Percentiles rank a stretch among this genome's conserved stretches.
These are phyloP conservation scores for Aspergillus sp. DNA, from an alignment of 2,329 filamentous ascomycete species.

Conservation along the genomic window DNA sequence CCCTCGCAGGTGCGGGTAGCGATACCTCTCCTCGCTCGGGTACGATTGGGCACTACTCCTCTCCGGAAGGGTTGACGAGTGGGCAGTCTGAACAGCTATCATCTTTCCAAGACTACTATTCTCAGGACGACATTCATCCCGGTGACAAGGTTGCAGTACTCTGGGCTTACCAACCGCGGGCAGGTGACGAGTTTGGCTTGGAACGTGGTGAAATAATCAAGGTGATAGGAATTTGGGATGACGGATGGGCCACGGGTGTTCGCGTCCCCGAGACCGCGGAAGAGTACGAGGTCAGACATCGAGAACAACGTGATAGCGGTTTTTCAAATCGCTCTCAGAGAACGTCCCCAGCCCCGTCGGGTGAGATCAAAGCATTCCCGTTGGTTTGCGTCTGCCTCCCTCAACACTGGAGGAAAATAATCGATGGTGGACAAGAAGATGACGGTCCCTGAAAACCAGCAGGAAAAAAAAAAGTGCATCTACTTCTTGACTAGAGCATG, in stretches of 20 bases:
- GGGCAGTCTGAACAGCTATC: constrained; percentile 93
- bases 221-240: constrained; percentile 97
- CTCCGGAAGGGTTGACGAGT: constrained; percentile 77
- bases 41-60: constrained; percentile 74
- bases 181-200: constrained; percentile 86
- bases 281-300: constrained; percentile 77
- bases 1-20: constrained; percentile 62
- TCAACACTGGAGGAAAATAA: constrained; percentile 94
- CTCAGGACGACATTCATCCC: constrained; percentile 90
- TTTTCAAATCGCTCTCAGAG: constrained; percentile 76
- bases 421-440: constrained; percentile 70
- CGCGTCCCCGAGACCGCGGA: constrained; percentile 80
- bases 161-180: constrained; percentile 95
- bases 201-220: constrained; percentile 98
- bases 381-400: constrained; percentile 94
- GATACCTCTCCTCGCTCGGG: constrained; percentile 70
- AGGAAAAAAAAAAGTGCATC: background rate
- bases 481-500: constrained; percentile 13
- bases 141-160: constrained; percentile 86
- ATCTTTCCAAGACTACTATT: constrained; percentile 99
- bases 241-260: constrained; percentile 95
- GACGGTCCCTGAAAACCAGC: constrained; percentile 21
- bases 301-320: constrained; percentile 85
- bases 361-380: constrained; percentile 97
- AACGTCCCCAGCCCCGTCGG: constrained; percentile 63